phyloP scores from a whole-genome alignment of 495 filamentous ascomycete genomes.

The Glarea lozoyensis region DNA sequence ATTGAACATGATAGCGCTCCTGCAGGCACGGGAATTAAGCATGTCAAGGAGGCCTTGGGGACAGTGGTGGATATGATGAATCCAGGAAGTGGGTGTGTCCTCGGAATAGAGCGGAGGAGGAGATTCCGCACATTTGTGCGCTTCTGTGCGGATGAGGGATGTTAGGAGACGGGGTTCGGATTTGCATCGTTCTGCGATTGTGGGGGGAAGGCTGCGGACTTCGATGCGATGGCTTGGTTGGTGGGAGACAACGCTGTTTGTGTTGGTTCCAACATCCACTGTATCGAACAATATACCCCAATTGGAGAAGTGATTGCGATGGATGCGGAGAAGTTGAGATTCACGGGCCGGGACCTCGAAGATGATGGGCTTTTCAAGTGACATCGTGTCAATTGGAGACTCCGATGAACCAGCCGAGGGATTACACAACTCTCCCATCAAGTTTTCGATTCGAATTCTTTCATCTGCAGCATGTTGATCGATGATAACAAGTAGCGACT shows the following conservation, averaged over 20 bases:
- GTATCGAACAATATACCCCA: slow-evolving; percentile 68
- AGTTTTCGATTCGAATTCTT: slow-evolving; percentile 66
- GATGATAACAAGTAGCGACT: slow-evolving; percentile 56
- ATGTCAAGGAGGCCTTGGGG: slow-evolving; percentile 76
- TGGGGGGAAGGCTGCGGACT: slow-evolving; percentile 53
- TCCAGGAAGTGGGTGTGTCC: slow-evolving; percentile 6
- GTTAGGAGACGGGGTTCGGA: slow-evolving; percentile 59
- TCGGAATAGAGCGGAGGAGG: not conserved
- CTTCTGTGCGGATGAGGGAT: slow-evolving; percentile 64
- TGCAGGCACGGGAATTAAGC: slow-evolving; percentile 82
- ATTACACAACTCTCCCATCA: slow-evolving; percentile 46
- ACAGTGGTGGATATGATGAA: slow-evolving; percentile 46
- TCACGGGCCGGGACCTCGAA: slow-evolving; percentile 58
- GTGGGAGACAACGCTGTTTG: slow-evolving; percentile 7
- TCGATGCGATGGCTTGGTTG: slow-evolving; percentile 23
- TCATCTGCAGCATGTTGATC: slow-evolving; percentile 97
- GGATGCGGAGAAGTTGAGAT: slow-evolving; percentile 39
- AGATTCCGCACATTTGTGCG: slow-evolving; percentile 46
- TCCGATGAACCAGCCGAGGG: slow-evolving; percentile 27
- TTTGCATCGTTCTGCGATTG: slow-evolving; percentile 68
- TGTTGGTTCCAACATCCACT: slow-evolving; percentile 6
- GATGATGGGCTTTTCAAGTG: slow-evolving; percentile 41
- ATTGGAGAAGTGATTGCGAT: slow-evolving; percentile 44
- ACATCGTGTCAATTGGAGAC: slow-evolving; percentile 40
- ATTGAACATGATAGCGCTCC: slow-evolving; percentile 96